Evolutionary conservation across 2,329 filamentous ascomycete genomes (phyloP).

Genomic region (Stenocarpella maydis): DNA sequence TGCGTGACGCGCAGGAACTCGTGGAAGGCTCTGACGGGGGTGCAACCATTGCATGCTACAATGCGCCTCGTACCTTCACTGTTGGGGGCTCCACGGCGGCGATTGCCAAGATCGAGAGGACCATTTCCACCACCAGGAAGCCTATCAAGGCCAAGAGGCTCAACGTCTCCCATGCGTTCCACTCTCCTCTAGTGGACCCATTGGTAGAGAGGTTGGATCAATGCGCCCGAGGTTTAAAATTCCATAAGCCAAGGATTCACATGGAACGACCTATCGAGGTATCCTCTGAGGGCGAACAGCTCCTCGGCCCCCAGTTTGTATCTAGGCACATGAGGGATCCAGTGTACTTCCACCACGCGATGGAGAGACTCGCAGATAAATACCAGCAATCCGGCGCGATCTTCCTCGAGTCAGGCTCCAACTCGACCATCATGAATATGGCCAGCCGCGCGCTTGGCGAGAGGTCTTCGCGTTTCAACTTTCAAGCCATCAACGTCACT

Average conservation of each 20-base stretch:
- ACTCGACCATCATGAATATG: slow-evolving; percentile 47
- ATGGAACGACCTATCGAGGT: background rate
- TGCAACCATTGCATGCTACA: slow-evolving; percentile 55
- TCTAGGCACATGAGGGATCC: background rate
- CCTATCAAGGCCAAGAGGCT: slow-evolving; percentile 48
- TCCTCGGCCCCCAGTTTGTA: background rate
- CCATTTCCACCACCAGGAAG: slow-evolving; percentile 45
- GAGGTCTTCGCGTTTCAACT: slow-evolving; percentile 34
- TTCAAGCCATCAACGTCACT: slow-evolving; percentile 41
- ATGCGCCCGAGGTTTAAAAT: background rate
- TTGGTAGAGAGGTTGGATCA: slow-evolving; percentile 38
- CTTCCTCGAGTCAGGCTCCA: slow-evolving; percentile 54
- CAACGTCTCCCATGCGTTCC: slow-evolving; percentile 56
- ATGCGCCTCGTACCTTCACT: slow-evolving; percentile 52
- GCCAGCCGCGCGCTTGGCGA: slow-evolving; percentile 39
- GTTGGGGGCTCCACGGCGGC: slow-evolving; percentile 48
- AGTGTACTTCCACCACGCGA: slow-evolving; percentile 4
- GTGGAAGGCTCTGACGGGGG: background rate
- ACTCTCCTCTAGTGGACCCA: slow-evolving; percentile 51
- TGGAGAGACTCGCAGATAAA: slow-evolving; percentile 24
- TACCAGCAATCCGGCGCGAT: slow-evolving; percentile 37
- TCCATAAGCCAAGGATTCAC: background rate
- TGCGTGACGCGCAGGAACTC: background rate
- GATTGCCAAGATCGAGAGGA: slow-evolving; percentile 42
- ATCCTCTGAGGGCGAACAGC: too few species aligned